Conservation (phyloP, 257 asterid genomes). For the Haberlea rhodopensis region DNA sequence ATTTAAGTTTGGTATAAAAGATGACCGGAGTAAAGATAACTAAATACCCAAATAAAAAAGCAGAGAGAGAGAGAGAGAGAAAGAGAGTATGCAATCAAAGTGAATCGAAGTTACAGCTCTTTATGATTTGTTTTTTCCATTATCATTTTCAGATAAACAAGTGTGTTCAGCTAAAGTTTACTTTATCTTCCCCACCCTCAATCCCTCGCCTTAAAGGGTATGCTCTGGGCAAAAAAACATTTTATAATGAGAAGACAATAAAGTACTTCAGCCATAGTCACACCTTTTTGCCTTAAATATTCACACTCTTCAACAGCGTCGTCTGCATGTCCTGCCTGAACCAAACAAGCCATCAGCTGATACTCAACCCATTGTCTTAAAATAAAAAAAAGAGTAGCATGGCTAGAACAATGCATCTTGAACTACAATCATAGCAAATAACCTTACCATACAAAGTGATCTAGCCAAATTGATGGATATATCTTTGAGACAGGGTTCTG, state of each 20-base stretch:
- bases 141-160: slow-evolving; percentile 9
- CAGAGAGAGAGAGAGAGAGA: not conserved
- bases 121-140: not conserved
- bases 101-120: slow-evolving; percentile 18
- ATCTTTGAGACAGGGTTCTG: slow-evolving; percentile 47
- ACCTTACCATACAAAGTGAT: slow-evolving; percentile 75
- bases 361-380: slow-evolving; percentile 20
- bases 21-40: not conserved
- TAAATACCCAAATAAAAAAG: not conserved
- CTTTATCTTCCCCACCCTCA: slow-evolving; percentile 13
- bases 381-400: not conserved
- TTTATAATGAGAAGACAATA: not conserved
- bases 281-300: slow-evolving; percentile 66
- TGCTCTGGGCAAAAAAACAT: not conserved
- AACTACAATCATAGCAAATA: slow-evolving; percentile 22
- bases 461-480: slow-evolving; percentile 79
- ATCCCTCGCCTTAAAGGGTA: not conserved
- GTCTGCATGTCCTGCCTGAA: slow-evolving; percentile 72
- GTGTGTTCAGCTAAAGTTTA: not conserved
- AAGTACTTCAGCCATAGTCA: slow-evolving; percentile 29
- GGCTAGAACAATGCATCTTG: slow-evolving; percentile 17
- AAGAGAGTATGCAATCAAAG: not conserved
- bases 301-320: slow-evolving; percentile 83
- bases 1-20: not conserved
- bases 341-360: slow-evolving; percentile 22